A percentile compares a stretch with the other conserved stretches of the same genome.
Evolutionary conservation across 192 early-diverging fungal species (phyloP).

Genomic region (Coemansia sp.): DNA sequence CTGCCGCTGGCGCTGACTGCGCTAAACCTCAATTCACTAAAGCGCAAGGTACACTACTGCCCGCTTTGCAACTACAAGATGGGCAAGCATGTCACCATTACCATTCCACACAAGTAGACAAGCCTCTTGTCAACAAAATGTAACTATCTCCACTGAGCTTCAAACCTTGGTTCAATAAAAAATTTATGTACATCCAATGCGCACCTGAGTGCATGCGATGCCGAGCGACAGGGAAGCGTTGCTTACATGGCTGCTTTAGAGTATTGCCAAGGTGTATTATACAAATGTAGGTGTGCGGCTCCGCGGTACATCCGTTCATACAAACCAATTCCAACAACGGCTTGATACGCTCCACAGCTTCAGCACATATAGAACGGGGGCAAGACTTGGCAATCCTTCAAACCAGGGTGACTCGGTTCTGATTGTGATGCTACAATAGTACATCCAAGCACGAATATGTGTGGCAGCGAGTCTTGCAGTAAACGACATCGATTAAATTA

Average conservation of each 20-base stretch:
- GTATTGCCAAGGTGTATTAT: too few species aligned
- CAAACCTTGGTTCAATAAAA: not conserved
- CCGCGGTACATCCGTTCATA: too few species aligned
- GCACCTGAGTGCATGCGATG: not conserved
- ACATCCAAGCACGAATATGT: not conserved
- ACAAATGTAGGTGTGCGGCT: not conserved
- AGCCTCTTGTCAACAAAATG: constrained; percentile 5
- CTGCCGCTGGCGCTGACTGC: constrained; percentile 49
- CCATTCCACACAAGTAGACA: constrained; percentile 34
- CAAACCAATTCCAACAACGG: too few species aligned
- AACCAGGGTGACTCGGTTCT: not conserved
- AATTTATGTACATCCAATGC: not conserved
- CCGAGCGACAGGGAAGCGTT: not conserved
- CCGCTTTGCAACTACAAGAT: constrained; percentile 50
- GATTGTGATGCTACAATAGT: not conserved
- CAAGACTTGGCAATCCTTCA: too few species aligned
- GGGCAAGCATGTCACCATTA: constrained; percentile 49
- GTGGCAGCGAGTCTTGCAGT: not conserved
- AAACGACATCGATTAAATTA: not conserved
- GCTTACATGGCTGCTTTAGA: too few species aligned
- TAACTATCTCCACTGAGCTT: not conserved
- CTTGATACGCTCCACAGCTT: too few species aligned
- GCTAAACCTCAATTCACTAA: constrained; percentile 42
- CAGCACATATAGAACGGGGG: too few species aligned
- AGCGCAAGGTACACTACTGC: constrained; percentile 51